Base-by-base conservation (phyloP, 495 filamentous ascomycete genomes). In the Hypoxylon intermedium region DNA sequence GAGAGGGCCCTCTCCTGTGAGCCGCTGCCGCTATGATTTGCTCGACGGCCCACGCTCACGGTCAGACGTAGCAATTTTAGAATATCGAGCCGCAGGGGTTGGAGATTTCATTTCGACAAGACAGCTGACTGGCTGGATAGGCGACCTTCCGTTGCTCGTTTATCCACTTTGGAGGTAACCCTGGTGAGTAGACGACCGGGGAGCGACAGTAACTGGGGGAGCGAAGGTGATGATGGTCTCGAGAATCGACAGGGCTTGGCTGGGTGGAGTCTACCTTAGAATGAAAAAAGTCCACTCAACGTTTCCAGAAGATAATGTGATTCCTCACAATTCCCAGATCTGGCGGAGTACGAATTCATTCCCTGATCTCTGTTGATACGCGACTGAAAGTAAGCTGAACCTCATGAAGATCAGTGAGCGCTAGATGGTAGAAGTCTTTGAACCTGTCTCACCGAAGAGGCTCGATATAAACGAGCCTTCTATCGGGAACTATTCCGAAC, bases 41-140 rank as follows among this genome's bases (percentile, higher is more conserved):
- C 19, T 31, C 23, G 48, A 16, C 26, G 31, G 43, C 23, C 53
- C 34, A 56, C 21, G 31, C 30, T 33, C 24, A 13, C 31, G n/a
- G 9, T 11, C 30, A 37, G 19, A 37, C 24, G 13, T 11, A 30
- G 40, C 30, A 31, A 18, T 50, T 64, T 46, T 51, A 42, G 51
- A 47, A 20, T 20, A 50, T 24, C 50, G 38, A 52, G 55, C 56
- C 51, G 62, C 62, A 65, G 62, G 61, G 41, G 36, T 41, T 60
- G 13, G 31, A 33, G 46, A 38, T 12, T 65, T 65, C 51, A 65
- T 65, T 60, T 65, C 55, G 18, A 56, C 12, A 49, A 19, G n/a
- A 41, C 7, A 9, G 23, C 45, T 60, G 23, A 65, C 20, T 65
- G 56, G 62, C 37, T 54, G 45, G 33, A 56, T 65, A 65, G 51